Evolutionary conservation across 2,329 filamentous ascomycete genomes (phyloP), one percentile per base, ranked within the genome.

Genomic region (Aspergillus bombycis): DNA sequence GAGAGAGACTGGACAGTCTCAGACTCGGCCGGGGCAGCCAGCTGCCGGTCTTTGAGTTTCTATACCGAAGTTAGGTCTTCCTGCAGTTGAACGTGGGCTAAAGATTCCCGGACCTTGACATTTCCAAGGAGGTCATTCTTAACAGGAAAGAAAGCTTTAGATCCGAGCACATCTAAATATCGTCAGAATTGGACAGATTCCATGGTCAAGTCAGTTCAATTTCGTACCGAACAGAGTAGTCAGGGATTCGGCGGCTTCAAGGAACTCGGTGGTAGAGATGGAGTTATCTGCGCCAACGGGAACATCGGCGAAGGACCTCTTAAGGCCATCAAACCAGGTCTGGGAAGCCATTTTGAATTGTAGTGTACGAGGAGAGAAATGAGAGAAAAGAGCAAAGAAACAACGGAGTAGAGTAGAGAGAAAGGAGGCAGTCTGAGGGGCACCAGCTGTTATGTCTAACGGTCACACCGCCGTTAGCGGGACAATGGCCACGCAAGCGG

Each of bases 41-140:
- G 85, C 77, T 94, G 90, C 71, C 94, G 89, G 58, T 94, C 89
- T 68, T 92, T 89, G 79, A 98, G 85, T 91, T 99, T 98, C 93
- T 96, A 70, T 56, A 28, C 21, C 26, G 34, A 54, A 21, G 41
- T 69, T 63, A 73, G 68, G 26, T 26, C 26, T 16, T 23, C 30
- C 58, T 57, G 23, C 26, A 28, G 23, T 28, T 34, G 30, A 48
- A 53, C 48, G 60, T 56, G 61, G 58, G 32, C 58, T 54, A 62
- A 54, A 61, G 10, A 58, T 58, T 54, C 21, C 70, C 77, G 67
- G 78, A 95, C 93, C 87, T 93, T 94, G 82, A 98, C 87, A 82
- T 99, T 99, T 77, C 92, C 92, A 56, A 88, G 79, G 83, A 99
- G 91, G 80, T 99, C 95, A 70, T 82, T 91, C 86, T 97, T 97